These are phyloP conservation scores for Xylaria grammica DNA, from an alignment of 495 filamentous ascomycete species.

Conservation along the genomic window DNA sequence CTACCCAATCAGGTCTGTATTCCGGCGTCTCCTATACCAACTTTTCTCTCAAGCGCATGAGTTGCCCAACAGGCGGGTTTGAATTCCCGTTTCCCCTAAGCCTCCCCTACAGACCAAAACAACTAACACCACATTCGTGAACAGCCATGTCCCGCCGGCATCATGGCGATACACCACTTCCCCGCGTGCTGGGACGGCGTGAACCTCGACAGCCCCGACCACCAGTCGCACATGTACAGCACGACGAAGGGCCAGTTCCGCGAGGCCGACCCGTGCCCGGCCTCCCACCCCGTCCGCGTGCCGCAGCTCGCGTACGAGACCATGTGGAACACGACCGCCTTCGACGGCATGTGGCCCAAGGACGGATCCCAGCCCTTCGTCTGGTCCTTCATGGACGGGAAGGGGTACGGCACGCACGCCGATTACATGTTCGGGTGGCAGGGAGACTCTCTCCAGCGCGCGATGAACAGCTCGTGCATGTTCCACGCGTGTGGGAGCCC, in stretches of 20 bases:
- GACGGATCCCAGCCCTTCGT: constrained; percentile 54
- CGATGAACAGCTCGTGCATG: constrained; percentile 50
- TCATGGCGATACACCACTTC: constrained; percentile 56
- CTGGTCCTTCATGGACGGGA: constrained; percentile 46
- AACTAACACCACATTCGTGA: constrained; percentile 49
- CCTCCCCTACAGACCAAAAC: constrained; percentile 46
- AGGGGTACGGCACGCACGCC: constrained; percentile 52
- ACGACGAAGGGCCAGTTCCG: constrained; percentile 45
- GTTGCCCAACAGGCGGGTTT: too few relatives aligned
- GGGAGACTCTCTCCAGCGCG: constrained; percentile 48
- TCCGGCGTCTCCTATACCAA: too few relatives aligned
- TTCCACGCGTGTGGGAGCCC: constrained; percentile 49
- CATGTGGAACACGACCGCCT: constrained; percentile 53
- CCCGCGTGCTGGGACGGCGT: constrained; percentile 61
- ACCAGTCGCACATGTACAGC: constrained; percentile 57
- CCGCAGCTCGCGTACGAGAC: constrained; percentile 58
- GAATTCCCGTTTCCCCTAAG: too few relatives aligned
- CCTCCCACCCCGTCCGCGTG: constrained; percentile 52
- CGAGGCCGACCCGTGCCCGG: constrained; percentile 49
- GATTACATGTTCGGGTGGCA: constrained; percentile 55
- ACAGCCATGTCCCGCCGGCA: constrained; percentile 42
- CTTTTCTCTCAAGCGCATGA: too few relatives aligned
- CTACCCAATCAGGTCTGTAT: constrained; percentile 50
- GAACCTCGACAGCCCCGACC: constrained; percentile 60
- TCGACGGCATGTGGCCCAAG: constrained; percentile 50